Evolutionary conservation across 768 basidiomycete species (phyloP), one percentile per base, ranked within the genome.

Genomic region (Lenzites betulinus): DNA sequence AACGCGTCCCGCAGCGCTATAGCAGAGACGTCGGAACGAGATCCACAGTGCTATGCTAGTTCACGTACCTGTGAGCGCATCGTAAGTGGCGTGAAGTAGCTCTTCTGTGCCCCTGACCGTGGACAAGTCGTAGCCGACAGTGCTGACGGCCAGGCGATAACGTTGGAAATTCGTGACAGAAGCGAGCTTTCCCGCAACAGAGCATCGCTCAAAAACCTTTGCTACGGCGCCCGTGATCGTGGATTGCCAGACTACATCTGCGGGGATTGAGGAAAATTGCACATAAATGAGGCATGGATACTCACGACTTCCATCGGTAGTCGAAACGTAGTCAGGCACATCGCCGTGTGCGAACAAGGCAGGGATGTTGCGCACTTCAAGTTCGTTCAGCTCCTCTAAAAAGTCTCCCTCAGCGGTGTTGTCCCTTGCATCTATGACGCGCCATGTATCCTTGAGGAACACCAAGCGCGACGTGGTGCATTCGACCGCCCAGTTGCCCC

Each of bases 381-480:
- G 7, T 3, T 42, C 12, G 39, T 54, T 35, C 15, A 63, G 44
- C 2, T 30, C 25, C 1, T 4, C 13, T 3, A 63, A 20, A 1
- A 54, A 18, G 20, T 54, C 56, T 3, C 61, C 56, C 33, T 63
- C 61, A 2, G 28, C 15, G 5, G 20, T 41, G 7, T 20, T 25
- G 38, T 9, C 15, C 36, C 43, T 12, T 25, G 4, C 43, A 2
- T 13, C 13, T 1, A 23, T 25, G 23, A 33, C 12, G 1, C 51
- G 50, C 61, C 61, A 63, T 0, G 56, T 58, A 16, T 63, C 61
- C 39, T 63, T 63, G 18, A 63, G 25, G 51, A 58, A 63, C 0
- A 38, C 56, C 23, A 58, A n/a, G 1, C n/a, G 48, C 7, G 25
- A 25, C 0, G 55, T 41, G 18, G 3, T 23, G 7, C 7, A 30